Evolutionary conservation across 73 alveolate species (phyloP), one percentile per base, ranked within the genome.

Genomic region (Urostyla sp.): DNA sequence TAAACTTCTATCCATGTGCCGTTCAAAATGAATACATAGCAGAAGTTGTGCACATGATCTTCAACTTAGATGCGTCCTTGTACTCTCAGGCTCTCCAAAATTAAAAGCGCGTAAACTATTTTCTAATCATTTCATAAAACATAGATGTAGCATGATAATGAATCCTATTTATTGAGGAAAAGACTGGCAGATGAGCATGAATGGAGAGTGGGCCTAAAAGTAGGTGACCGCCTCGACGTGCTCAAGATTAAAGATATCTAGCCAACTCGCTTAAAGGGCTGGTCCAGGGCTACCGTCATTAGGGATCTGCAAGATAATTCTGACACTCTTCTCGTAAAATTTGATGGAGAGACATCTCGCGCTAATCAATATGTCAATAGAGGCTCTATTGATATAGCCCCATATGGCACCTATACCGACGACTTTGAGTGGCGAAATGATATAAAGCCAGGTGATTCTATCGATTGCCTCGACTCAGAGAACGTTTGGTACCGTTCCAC

Each of bases 141-240:
- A 27, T 40, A 34, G 18, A n/a, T n/a, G 34, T 46, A 40, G 83
- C 72, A 5, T 4, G 40, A 49, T 45, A 1, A n/a, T 15, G 23
- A n/a, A n/a, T n/a, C n/a, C n/a, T n/a, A n/a, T n/a, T n/a, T n/a
- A n/a, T n/a, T n/a, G n/a, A n/a, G n/a, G 38, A 69, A 53, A 49
- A 45, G 83, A 27, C 8, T 69, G 7, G 34, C 31, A 38, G 28
- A 55, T 2, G 92, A 85, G 55, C 16, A 45, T n/a, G 67, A 13
- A 44, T 89, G 95, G 95, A 89, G 97, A 60, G 81, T 32, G 16
- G 37, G 52, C 15, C 89, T 89, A 1, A 24, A 46, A 44, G 88
- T 23, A 27, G 95, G 94, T 13, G 88, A 72, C 67, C 38, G 67
- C 11, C 51, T 91, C 30, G 97, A 91, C 78, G 87, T 67, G 20